Percentiles rank a stretch among this genome's conserved stretches.
phyloP scores from a whole-genome alignment of 495 filamentous ascomycete species.

The Trichoderma gamsii region DNA sequence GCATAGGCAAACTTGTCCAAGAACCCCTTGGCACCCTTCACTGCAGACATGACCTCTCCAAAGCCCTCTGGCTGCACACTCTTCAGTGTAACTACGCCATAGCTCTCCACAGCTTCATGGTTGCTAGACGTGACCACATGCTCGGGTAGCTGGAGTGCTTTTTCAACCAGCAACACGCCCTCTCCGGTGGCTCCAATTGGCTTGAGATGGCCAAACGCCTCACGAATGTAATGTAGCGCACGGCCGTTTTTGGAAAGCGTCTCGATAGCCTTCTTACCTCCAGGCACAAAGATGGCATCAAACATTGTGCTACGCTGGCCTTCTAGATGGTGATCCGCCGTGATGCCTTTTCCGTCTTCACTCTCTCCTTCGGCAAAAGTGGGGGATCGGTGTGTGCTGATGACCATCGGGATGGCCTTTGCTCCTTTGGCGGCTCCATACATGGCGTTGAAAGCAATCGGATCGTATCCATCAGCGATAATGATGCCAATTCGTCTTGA shows the following conservation, averaged over 20 bases:
- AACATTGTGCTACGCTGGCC: constrained; percentile 82
- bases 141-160: constrained; percentile 48
- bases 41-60: constrained; percentile 49
- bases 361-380: constrained; percentile 53
- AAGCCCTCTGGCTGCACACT: constrained; percentile 47
- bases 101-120: constrained; percentile 54
- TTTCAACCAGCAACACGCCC: constrained; percentile 57
- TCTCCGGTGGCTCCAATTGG: constrained; percentile 69
- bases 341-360: constrained; percentile 46
- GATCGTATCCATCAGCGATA: constrained; percentile 76
- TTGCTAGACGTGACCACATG: constrained; percentile 43
- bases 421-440: constrained; percentile 55
- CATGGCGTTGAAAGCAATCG: constrained; percentile 55
- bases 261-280: constrained; percentile 55
- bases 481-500: constrained; percentile 72
- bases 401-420: constrained; percentile 64
- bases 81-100: constrained; percentile 62
- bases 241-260: constrained; percentile 65
- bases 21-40: constrained; percentile 26
- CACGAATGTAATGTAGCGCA: constrained; percentile 75
- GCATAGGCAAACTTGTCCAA: constrained; percentile 49
- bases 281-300: constrained; percentile 75
- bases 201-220: constrained; percentile 78
- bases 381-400: constrained; percentile 55
- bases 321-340: constrained; percentile 75